phyloP scores from a whole-genome alignment of 2,329 filamentous ascomycete genomes.

The Alternaria conjuncta region DNA sequence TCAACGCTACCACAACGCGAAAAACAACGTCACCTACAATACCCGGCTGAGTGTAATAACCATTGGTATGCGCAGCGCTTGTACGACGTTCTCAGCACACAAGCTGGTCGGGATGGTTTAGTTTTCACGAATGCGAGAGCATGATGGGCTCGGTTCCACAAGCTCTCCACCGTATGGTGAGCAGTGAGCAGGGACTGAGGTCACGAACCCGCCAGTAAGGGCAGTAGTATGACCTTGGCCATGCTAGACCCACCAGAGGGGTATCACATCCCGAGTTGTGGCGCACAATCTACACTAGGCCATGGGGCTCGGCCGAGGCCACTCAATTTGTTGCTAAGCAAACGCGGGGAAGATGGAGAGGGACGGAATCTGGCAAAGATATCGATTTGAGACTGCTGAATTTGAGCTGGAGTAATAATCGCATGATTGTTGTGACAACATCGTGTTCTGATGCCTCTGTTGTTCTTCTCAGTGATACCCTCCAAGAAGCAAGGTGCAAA shows the following conservation, averaged over 20 bases:
- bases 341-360: constrained; percentile 2
- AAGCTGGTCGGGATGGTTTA: background rate
- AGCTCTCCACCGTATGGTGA: background rate
- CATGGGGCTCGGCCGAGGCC: background rate
- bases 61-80: background rate
- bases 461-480: background rate
- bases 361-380: background rate
- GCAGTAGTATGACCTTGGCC: background rate
- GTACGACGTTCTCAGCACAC: background rate
- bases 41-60: background rate
- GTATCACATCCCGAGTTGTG: background rate
- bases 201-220: background rate
- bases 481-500: background rate
- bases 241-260: background rate
- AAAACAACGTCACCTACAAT: background rate
- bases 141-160: background rate
- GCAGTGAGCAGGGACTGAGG: background rate
- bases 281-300: background rate
- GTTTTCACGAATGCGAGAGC: background rate
- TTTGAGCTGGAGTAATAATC: background rate
- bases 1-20: background rate
- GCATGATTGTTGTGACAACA: background rate
- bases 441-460: background rate
- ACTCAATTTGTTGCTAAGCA: background rate
- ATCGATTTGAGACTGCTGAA: background rate